These are phyloP conservation scores for Croton laevigatus DNA, from an alignment of 441 rosid species.

Conservation along the genomic window DNA sequence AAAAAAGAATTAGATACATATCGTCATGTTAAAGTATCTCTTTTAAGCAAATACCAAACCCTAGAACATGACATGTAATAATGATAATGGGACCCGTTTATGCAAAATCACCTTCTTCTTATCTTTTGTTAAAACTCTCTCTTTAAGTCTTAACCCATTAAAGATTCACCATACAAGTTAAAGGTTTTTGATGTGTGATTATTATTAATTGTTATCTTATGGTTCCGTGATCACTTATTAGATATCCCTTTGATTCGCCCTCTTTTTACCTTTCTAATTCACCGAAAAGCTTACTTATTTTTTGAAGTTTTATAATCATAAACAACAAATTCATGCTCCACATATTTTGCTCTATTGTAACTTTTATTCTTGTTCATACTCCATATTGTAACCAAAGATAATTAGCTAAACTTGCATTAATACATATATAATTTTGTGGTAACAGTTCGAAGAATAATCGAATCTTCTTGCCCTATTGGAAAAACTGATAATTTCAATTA, in stretches of 20 bases:
- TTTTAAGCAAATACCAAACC: slow-evolving; percentile 25
- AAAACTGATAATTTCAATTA: no score
- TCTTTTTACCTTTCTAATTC: slow-evolving; percentile 23
- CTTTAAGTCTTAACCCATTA: slow-evolving; percentile 5
- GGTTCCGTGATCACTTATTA: slow-evolving; percentile 27
- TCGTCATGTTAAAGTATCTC: slow-evolving; percentile 36
- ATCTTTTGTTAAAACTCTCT: slow-evolving; percentile 21
- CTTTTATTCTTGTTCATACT: slow-evolving; percentile 14
- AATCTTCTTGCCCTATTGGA: no score
- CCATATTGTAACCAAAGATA: no score
- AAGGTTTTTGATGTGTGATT: slow-evolving; percentile 32
- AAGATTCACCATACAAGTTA: slow-evolving; percentile 18
- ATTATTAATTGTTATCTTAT: slow-evolving; percentile 13
- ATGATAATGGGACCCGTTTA: slow-evolving; percentile 41
- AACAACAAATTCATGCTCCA: slow-evolving; percentile 19
- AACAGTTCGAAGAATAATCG: no score
- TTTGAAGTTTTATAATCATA: not conserved
- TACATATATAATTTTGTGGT: no score
- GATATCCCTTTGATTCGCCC: slow-evolving; percentile 14
- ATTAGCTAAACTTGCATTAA: no score
- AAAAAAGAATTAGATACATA: not conserved
- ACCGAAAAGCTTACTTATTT: slow-evolving; percentile 16
- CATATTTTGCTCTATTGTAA: not conserved
- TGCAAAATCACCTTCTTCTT: slow-evolving; percentile 15
- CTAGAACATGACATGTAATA: slow-evolving; percentile 41